A percentile compares a stretch with the other conserved stretches of the same genome.
Conservation (phyloP, 169 alveolate species). For the Blepharisma undulans region DNA sequence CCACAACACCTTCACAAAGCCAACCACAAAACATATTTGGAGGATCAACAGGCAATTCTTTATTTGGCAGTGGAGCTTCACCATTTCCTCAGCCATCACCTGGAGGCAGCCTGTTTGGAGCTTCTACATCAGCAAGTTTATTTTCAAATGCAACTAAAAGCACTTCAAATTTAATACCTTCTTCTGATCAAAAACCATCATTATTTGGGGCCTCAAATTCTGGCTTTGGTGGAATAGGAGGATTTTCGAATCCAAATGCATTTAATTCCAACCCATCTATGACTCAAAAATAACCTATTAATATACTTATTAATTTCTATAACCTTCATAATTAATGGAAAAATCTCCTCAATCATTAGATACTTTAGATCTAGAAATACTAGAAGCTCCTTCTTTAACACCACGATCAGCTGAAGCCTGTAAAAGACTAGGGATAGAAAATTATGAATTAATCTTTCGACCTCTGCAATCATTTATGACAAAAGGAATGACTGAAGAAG, state of each 20-base stretch:
- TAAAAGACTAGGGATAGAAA: conserved; percentile 46
- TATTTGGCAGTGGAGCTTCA: background rate
- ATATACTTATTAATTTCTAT: background rate
- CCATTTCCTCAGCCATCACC: background rate
- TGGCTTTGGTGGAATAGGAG: background rate
- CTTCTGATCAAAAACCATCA: background rate
- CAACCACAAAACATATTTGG: background rate
- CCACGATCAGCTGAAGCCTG: conserved; percentile 64
- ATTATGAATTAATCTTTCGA: conserved; percentile 41
- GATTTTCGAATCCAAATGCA: background rate
- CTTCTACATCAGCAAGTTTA: background rate
- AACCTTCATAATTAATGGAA: background rate
- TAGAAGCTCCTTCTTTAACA: conserved; percentile 12
- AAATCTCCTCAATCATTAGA: background rate
- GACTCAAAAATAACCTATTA: background rate
- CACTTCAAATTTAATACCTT: background rate
- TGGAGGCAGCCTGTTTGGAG: background rate
- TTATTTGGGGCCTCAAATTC: background rate
- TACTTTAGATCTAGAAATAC: background rate
- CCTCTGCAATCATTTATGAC: conserved; percentile 30
- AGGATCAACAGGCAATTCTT: background rate
- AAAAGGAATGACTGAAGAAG: background rate
- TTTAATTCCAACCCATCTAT: background rate
- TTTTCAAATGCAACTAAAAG: background rate
- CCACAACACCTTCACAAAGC: background rate